Evolutionary conservation across 2,329 filamentous ascomycete species (phyloP).

Genomic region (Teratosphaeria epicoccoides): DNA sequence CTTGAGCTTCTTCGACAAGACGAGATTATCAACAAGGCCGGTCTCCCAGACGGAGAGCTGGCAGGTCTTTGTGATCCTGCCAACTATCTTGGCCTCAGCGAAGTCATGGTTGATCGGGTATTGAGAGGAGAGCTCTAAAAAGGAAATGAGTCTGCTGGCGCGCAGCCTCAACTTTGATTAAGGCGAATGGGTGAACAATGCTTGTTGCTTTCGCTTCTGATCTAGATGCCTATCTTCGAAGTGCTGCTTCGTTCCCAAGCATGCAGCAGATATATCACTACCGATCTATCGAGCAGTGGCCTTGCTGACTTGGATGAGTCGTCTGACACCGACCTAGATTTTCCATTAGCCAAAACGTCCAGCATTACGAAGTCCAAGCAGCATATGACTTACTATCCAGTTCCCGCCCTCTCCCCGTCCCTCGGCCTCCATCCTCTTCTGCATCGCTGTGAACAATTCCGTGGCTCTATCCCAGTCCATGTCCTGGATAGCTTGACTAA

Average conservation of each 20-base stretch:
- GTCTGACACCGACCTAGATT: not conserved
- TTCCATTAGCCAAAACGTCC: not conserved
- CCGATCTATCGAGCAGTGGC: not conserved
- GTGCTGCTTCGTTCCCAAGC: not conserved
- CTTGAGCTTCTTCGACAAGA: slow-evolving; percentile 10
- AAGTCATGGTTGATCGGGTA: slow-evolving; percentile 16
- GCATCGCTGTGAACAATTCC: slow-evolving; percentile 35
- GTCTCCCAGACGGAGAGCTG: slow-evolving; percentile 9
- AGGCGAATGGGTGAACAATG: not conserved
- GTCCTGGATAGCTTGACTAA: slow-evolving; percentile 34
- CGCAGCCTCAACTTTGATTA: not conserved
- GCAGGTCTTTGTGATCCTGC: slow-evolving; percentile 17
- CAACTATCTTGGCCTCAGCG: slow-evolving; percentile 11
- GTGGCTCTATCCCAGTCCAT: slow-evolving; percentile 37
- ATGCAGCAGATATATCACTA: not conserved
- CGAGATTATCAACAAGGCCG: slow-evolving; percentile 8
- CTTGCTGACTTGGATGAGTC: not conserved
- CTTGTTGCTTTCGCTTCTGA: not conserved
- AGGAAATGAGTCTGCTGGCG: too few species aligned
- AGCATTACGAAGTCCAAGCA: not conserved
- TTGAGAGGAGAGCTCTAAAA: too few species aligned
- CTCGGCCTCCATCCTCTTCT: slow-evolving; percentile 31
- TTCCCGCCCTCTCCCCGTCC: slow-evolving; percentile 37
- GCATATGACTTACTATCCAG: slow-evolving; percentile 39
- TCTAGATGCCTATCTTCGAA: not conserved